Evolutionary conservation across 192 early-diverging fungal genomes (phyloP).

Genomic region (Tieghemiomyces parasiticus): DNA sequence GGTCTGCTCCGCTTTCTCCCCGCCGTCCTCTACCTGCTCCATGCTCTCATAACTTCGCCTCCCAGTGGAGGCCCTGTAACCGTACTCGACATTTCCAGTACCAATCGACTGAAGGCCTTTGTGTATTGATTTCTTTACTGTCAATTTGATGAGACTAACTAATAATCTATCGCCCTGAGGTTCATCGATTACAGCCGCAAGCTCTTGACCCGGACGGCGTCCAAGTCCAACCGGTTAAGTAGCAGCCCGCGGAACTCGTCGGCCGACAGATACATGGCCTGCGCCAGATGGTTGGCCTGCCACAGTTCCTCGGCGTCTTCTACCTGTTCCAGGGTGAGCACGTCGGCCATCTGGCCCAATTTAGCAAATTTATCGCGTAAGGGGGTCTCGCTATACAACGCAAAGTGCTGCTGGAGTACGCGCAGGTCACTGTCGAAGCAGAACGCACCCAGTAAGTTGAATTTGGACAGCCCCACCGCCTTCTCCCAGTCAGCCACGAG

Average conservation of each 20-base stretch:
- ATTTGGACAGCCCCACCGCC: constrained; percentile 67
- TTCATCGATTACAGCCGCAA: no score
- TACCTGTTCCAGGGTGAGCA: constrained; percentile 65
- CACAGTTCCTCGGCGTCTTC: constrained; percentile 13
- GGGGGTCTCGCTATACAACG: constrained; percentile 36
- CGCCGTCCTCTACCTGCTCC: no score
- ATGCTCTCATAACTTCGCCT: no score
- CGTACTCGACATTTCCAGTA: no score
- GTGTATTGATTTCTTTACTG: no score
- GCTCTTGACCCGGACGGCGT: no score
- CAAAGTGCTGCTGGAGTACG: constrained; percentile 46
- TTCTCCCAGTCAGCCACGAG: constrained; percentile 75
- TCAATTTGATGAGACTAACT: no score
- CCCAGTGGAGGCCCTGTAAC: no score
- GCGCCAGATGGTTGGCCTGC: constrained; percentile 13
- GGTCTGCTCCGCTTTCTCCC: no score
- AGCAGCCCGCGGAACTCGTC: constrained; percentile 18
- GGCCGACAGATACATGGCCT: constrained; percentile 8
- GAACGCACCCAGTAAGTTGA: constrained; percentile 84
- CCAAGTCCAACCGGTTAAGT: constrained; percentile 13
- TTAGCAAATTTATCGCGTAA: constrained; percentile 65
- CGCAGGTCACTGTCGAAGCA: constrained; percentile 89
- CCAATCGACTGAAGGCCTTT: no score
- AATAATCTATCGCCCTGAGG: no score
- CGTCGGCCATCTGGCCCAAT: constrained; percentile 67